These are phyloP conservation scores for Salix arbutifolia DNA, from an alignment of 345 rosid species.

Conservation along the genomic window DNA sequence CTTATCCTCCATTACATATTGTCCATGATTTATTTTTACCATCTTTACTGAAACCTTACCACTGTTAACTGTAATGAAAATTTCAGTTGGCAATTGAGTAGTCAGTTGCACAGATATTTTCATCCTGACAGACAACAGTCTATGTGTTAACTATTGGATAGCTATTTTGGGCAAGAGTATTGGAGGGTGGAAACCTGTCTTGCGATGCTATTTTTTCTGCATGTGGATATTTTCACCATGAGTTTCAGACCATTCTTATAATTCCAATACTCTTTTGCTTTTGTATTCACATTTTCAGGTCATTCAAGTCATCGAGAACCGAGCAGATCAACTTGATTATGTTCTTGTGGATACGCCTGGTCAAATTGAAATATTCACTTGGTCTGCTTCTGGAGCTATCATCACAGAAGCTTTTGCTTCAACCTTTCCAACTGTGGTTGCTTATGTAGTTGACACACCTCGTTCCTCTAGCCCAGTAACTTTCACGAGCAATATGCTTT, in stretches of 20 bases:
- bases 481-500: constrained; percentile 88
- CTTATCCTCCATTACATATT: neutral
- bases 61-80: neutral
- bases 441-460: constrained; percentile 80
- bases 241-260: neutral
- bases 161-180: neutral
- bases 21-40: neutral
- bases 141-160: neutral
- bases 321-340: constrained; percentile 84
- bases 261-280: neutral
- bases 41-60: neutral
- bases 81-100: neutral
- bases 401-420: constrained; percentile 89
- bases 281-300: constrained; percentile 38
- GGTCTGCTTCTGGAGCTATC: constrained; percentile 94
- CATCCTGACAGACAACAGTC: neutral
- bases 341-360: constrained; percentile 90
- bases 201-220: neutral
- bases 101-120: neutral
- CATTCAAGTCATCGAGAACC: constrained; percentile 62
- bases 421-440: constrained; percentile 70
- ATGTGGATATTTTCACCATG: neutral
- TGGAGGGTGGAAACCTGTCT: neutral
- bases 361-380: constrained; percentile 83
- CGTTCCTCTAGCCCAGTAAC: constrained; percentile 70